Evolutionary conservation across 2,329 filamentous ascomycete species (phyloP), one percentile per base, ranked within the genome.

Genomic region (Pyrenophora tritici-repentis): DNA sequence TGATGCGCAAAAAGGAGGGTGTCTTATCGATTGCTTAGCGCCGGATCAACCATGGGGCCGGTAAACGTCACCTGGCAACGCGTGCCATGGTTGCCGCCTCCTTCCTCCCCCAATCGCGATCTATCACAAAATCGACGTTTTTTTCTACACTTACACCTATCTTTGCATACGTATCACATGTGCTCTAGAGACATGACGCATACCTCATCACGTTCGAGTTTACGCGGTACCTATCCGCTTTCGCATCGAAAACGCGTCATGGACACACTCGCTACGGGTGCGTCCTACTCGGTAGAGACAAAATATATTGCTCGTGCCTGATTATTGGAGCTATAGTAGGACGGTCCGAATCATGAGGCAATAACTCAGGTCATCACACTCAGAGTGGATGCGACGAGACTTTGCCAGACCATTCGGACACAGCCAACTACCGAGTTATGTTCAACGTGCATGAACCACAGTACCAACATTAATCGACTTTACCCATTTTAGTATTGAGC

Each of bases 21-120:
- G 31, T 41, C 42, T 47, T 52, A 52, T 47, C 52, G 47, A 54
- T 47, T 44, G 29, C 18, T 42, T 55, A 55, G 39, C 40, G 48
- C 43, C 36, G 43, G 43, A 51, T 38, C n/a, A 32, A 34, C 43
- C 16, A 36, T 10, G 16, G 24, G 32, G n/a, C 48, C 43, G 43
- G 17, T 5, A 52, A 55, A 55, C 43, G 40, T 55, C 47, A 51
- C 43, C 32, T 35, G 24, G 39, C 32, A 45, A 41, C 33, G 29
- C 36, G 40, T 32, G 24, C 52, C 52, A 41, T 47, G 24, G 39
- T 37, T 44, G 42, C 39, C 42, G 39, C 38, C 33, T n/a, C 32
- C 29, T 42, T 14, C 50, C 34, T 22, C 12, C 14, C 24, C 17
- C 33, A 34, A 42, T 42, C 20, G n/a, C 37, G 39, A 39, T 41